A percentile compares a stretch with the other conserved stretches of the same genome.
Evolutionary conservation across 257 asterid species (phyloP).

Genomic region (Lantana camara): DNA sequence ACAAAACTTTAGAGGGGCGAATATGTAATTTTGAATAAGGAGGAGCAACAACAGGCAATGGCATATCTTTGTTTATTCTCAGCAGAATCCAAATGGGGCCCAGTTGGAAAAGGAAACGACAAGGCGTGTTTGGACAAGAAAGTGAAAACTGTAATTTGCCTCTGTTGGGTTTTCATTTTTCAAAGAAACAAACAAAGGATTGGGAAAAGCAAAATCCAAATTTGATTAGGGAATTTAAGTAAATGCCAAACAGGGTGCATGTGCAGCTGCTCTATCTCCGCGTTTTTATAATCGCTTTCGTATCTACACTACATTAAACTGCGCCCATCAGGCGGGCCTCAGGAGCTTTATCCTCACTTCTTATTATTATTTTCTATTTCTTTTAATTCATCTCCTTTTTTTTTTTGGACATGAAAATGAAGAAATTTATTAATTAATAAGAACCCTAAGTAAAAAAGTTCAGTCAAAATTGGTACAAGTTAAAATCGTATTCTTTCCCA

Average conservation of each 20-base stretch:
- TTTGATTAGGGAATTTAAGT: neutral
- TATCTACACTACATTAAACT: neutral
- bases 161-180: neutral
- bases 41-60: neutral
- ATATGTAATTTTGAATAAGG: neutral
- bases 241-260: constrained; percentile 28
- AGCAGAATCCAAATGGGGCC: constrained; percentile 34
- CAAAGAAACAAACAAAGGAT: neutral
- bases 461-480: no score
- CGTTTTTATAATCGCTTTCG: constrained; percentile 25
- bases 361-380: no score
- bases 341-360: no score
- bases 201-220: constrained; percentile 9
- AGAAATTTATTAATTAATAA: no score
- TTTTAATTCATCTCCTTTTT: no score
- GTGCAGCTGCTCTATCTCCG: constrained; percentile 34
- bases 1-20: neutral
- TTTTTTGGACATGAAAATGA: no score
- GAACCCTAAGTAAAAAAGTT: no score
- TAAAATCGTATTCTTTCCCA: no score
- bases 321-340: neutral
- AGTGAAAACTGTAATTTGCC: constrained; percentile 26
- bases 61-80: constrained; percentile 22
- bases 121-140: constrained; percentile 10
- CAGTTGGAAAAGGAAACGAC: constrained; percentile 24